Evolutionary conservation across 208 protist genomes (phyloP).

Genomic region (Porcisia deanei): DNA sequence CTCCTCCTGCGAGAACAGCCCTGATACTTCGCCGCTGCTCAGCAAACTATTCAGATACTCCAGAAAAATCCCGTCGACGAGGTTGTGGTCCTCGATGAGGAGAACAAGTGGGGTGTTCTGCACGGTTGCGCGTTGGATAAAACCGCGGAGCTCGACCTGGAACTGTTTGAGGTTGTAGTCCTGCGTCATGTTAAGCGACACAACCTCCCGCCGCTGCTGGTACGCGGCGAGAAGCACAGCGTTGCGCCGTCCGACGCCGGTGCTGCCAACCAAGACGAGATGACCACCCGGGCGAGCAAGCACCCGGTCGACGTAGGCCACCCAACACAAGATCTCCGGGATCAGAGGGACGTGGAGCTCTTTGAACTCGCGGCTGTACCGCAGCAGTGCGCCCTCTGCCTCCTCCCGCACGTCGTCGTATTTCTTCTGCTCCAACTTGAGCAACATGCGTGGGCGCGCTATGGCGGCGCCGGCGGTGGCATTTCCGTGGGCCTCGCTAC

Average conservation of each 20-base stretch:
- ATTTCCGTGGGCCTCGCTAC: neutral
- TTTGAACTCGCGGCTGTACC: conserved; percentile 96
- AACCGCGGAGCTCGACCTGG: conserved; percentile 74
- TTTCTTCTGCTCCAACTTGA: conserved; percentile 58
- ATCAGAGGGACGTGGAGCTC: conserved; percentile 92
- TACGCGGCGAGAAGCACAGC: conserved; percentile 83
- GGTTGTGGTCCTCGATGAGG: conserved; percentile 97
- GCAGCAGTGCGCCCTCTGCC: conserved; percentile 85
- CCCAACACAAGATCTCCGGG: conserved; percentile 88
- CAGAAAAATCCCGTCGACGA: conserved; percentile 96
- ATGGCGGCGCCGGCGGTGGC: neutral
- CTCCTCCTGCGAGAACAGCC: conserved; percentile 97
- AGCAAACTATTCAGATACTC: conserved; percentile 96
- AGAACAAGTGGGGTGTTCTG: conserved; percentile 94
- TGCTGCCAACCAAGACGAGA: conserved; percentile 93
- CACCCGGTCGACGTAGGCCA: conserved; percentile 92
- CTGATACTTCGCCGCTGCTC: conserved; percentile 93
- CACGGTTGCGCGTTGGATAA: conserved; percentile 78
- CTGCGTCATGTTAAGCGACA: conserved; percentile 88
- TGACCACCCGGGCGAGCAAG: conserved; percentile 85
- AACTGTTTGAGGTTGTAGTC: conserved; percentile 93
- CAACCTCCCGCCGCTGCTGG: conserved; percentile 86
- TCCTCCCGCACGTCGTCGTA: conserved; percentile 76
- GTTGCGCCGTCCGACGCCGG: conserved; percentile 89
- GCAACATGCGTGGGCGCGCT: conserved; percentile 7